phyloP scores from a whole-genome alignment of 495 filamentous ascomycete species.

The Daldinia concentrica region DNA sequence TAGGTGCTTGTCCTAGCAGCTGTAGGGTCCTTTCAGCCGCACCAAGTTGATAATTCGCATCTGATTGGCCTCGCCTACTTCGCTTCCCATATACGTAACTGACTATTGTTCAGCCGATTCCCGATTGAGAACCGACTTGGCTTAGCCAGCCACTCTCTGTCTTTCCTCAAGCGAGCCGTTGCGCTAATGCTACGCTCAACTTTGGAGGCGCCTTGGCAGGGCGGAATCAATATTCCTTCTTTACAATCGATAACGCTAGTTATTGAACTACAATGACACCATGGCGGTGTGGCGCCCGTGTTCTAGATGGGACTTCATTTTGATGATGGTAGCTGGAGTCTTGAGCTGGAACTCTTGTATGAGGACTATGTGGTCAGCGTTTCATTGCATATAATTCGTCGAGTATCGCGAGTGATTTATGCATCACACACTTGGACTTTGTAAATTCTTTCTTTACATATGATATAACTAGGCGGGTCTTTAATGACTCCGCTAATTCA shows the following conservation, averaged over 20 bases:
- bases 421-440: too few species aligned
- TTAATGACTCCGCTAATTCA: too few species aligned
- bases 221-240: conserved; percentile 14
- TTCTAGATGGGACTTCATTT: not conserved
- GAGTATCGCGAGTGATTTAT: too few species aligned
- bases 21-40: conserved; percentile 39
- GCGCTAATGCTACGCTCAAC: conserved; percentile 23
- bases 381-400: too few species aligned
- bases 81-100: not conserved
- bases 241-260: too few species aligned
- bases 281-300: not conserved
- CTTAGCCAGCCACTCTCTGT: conserved; percentile 27
- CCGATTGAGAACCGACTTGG: conserved; percentile 19
- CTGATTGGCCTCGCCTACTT: conserved; percentile 23
- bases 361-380: not conserved
- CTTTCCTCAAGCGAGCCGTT: conserved; percentile 18
- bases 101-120: conserved; percentile 34
- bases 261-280: not conserved
- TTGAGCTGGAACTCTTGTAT: not conserved
- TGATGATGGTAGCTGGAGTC: not conserved
- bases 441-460: too few species aligned
- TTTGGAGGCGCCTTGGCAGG: conserved; percentile 30
- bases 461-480: too few species aligned
- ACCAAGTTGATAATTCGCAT: conserved; percentile 1
- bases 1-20: conserved; percentile 19